Conservation (phyloP, 1,139 yeast genomes). For the Saccharomycopsis crataegensis region DNA sequence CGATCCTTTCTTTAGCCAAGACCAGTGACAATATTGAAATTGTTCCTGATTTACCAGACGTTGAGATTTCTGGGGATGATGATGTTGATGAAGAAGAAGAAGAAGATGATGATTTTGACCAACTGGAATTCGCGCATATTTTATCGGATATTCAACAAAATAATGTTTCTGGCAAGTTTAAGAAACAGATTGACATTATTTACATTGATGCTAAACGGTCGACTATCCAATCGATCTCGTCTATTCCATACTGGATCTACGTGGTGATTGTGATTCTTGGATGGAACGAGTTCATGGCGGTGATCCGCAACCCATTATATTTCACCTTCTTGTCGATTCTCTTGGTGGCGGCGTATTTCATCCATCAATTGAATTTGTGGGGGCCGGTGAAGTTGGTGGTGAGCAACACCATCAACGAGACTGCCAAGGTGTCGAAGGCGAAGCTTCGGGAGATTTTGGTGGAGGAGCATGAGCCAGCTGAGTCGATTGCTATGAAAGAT, state of each 20-base stretch:
- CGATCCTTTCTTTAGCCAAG: constrained; percentile 52
- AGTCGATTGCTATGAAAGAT: constrained; percentile 20
- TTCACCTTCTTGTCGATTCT: constrained; percentile 49
- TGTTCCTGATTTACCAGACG: constrained; percentile 46
- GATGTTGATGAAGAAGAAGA: constrained; percentile 30
- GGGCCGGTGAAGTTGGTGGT: constrained; percentile 64
- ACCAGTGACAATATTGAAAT: constrained; percentile 47
- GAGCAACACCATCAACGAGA: constrained; percentile 51
- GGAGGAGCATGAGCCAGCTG: constrained; percentile 20
- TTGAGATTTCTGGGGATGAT: constrained; percentile 16
- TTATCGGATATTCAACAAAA: constrained; percentile 52
- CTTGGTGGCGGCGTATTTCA: constrained; percentile 57
- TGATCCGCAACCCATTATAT: constrained; percentile 74
- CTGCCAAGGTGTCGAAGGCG: constrained; percentile 47
- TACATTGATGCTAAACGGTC: constrained; percentile 83
- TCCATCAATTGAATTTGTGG: constrained; percentile 66
- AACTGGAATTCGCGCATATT: constrained; percentile 46
- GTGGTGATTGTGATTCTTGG: constrained; percentile 68
- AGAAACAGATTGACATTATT: constrained; percentile 70
- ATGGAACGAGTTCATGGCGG: constrained; percentile 93
- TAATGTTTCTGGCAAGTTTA: constrained; percentile 52
- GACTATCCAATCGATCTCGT: constrained; percentile 59
- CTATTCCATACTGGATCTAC: constrained; percentile 80
- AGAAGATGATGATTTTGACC: constrained; percentile 33
- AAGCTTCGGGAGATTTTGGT: constrained; percentile 44